These are phyloP conservation scores for Leishmania guyanensis DNA, from an alignment of 208 protist genomes.

Conservation along the genomic window DNA sequence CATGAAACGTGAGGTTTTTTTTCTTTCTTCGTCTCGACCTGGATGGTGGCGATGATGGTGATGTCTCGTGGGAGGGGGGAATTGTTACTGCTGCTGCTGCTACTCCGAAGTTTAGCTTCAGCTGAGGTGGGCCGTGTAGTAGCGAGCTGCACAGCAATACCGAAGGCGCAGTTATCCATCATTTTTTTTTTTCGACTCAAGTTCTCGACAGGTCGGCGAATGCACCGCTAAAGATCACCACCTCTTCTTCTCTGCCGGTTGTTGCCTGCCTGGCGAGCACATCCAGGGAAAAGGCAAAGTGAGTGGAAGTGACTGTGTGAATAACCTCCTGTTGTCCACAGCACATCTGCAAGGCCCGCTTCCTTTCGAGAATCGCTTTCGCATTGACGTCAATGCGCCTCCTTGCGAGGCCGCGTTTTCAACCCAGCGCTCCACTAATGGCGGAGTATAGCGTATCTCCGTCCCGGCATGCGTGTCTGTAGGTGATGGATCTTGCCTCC, in stretches of 20 bases:
- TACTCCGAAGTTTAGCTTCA: not conserved
- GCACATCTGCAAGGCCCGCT: not conserved
- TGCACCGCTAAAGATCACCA: not conserved
- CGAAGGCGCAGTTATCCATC: not conserved
- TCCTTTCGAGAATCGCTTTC: too few species aligned
- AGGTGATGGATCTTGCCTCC: not conserved
- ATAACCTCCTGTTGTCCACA: not conserved
- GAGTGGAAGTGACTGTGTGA: not conserved
- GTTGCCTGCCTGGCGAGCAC: not conserved
- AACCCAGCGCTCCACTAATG: not conserved
- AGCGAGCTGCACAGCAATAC: not conserved
- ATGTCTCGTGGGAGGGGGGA: not conserved
- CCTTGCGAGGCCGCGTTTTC: not conserved
- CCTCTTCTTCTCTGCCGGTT: not conserved
- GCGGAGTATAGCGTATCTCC: not conserved
- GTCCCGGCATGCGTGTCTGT: not conserved
- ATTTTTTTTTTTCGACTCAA: not conserved
- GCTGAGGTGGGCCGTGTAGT: not conserved
- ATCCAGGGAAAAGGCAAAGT: not conserved
- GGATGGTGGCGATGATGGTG: too few species aligned
- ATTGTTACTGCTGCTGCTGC: not conserved
- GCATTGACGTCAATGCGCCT: not conserved
- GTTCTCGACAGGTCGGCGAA: not conserved
- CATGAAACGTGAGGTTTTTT: not conserved
- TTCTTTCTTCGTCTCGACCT: not conserved